Evolutionary conservation across 2,329 filamentous ascomycete species (phyloP), one percentile per base, ranked within the genome.

Genomic region (Ambrosiella beaveri): DNA sequence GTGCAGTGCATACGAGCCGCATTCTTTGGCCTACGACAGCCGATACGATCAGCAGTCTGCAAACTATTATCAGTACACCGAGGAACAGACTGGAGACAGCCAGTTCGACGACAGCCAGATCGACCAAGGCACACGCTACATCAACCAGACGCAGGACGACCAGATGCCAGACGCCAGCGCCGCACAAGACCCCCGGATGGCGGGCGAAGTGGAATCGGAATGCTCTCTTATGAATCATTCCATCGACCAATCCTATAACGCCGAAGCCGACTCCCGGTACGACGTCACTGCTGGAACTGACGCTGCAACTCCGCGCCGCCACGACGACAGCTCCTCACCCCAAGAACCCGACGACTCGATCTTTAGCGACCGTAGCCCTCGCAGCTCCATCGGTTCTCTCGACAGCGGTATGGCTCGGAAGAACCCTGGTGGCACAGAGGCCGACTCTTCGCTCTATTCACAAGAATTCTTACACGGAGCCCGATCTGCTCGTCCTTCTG

Each of bases 281-380:
- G 59, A 60, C 9, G 37, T 50, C 41, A 60, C 59, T n/a, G 59
- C 54, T 12, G 52, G 40, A 4, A 37, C 40, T 13, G 19, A 57
- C 44, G 12, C 37, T 17, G 35, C 35, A 2, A 57, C 59, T 11
- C 55, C 59, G 11, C 55, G 51, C 36, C 55, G 40, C 8, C 44
- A 51, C 4, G 56, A 61, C 7, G 52, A 58, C 37, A 56, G 56
- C 52, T 74, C 69, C 64, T 75, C 74, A 65, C 78, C 75, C 0
- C 75, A 75, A 57, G 71, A 77, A 60, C 75, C 74, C 37, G 69
- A 70, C 49, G 76, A 79, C 63, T 77, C 80, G 55, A 74, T 81
- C 15, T 81, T 82, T 64, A 81, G 77, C 67, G 76, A 77, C 63
- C 73, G 71, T 68, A 82, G 74, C 66, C 74, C 73, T 1, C 74